Base-by-base conservation (phyloP, 2,329 filamentous ascomycete species). In the Dichotomopilus funicola region DNA sequence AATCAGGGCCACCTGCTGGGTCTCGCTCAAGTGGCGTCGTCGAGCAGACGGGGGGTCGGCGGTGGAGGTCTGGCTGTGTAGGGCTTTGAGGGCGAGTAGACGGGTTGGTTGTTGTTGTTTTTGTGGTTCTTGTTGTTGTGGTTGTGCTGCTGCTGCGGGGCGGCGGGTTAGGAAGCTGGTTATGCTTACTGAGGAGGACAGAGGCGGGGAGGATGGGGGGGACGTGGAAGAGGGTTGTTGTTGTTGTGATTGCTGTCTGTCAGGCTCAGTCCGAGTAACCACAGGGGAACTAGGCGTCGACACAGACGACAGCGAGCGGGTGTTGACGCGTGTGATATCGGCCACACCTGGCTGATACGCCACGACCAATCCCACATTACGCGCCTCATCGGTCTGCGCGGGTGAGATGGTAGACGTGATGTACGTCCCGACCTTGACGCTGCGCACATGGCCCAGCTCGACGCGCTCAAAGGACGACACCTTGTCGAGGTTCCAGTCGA, bases 401-500 rank as follows among this genome's bases (percentile, higher is more conserved):
- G 85, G 75, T 1, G 90, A 90, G 5, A 96, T 78, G 0, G 90
- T 94, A 2, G 87, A 92, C 0, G 91, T 96, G 65, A 99, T 88
- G 66, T 97, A 99, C 0, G 89, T 87, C 19, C 94, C 94, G 58
- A 86, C 82, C 66, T 85, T 85, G 63, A 99, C 82, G 31, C 79
- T 78, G 1, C 80, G 78, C 38, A 99, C 75, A 55, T 89, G 88
- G 19, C 81, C 78, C 6, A 97, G 77, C 56, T 88, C 85, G 11
- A 96, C 84, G 6, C 91, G 80, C 72, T 97, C 91, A 69, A 96
- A 97, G 0, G 88, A 91, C 10, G 87, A 86, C 1, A 99, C 89
- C 68, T 97, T 97, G 72, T 97, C 94, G 6, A 91, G 86, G 60
- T 88, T 88, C 91, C 92, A 97, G 70, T 97, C 91, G 64, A 97